A percentile compares a stretch with the other conserved stretches of the same genome.
phyloP scores from a whole-genome alignment of 768 basidiomycete genomes.

The Baorangia bicolor region DNA sequence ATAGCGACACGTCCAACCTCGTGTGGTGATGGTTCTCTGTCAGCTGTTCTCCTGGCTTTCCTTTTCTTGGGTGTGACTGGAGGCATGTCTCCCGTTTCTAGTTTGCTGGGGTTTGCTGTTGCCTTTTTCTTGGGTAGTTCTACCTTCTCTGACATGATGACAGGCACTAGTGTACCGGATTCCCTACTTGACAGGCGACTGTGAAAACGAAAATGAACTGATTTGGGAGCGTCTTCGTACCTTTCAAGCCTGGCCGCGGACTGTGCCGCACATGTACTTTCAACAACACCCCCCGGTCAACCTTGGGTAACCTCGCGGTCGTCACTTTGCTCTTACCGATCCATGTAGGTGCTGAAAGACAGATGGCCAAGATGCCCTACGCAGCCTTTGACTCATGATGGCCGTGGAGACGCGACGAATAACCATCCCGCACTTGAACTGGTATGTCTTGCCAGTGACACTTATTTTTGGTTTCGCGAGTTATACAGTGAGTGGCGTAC shows the following conservation, averaged over 20 bases:
- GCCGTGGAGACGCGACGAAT: neutral
- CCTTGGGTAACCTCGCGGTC: neutral
- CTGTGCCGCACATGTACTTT: slow-evolving; percentile 16
- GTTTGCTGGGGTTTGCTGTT: slow-evolving; percentile 9
- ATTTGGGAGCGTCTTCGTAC: slow-evolving; percentile 27
- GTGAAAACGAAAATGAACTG: slow-evolving; percentile 20
- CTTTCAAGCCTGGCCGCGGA: slow-evolving; percentile 16
- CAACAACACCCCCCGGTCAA: neutral
- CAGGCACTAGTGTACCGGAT: slow-evolving; percentile 6
- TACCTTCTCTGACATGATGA: slow-evolving; percentile 29
- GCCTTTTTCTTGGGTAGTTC: slow-evolving; percentile 24
- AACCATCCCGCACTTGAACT: neutral
- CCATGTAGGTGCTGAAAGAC: neutral
- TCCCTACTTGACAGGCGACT: slow-evolving; percentile 11
- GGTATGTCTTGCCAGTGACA: neutral
- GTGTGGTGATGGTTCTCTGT: slow-evolving; percentile 14
- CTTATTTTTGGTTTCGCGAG: slow-evolving; percentile 6
- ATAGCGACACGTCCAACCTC: slow-evolving; percentile 7
- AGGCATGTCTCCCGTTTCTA: slow-evolving; percentile 18
- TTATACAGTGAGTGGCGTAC: slow-evolving; percentile 5
- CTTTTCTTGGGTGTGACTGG: slow-evolving; percentile 26
- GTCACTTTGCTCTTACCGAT: neutral
- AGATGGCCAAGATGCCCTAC: too few relatives aligned
- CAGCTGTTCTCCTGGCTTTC: slow-evolving; percentile 20
- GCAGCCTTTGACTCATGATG: neutral